Percentiles rank a stretch among this genome's conserved stretches.
phyloP scores from a whole-genome alignment of 768 basidiomycete species.

The Asterophora lycoperdoides region DNA sequence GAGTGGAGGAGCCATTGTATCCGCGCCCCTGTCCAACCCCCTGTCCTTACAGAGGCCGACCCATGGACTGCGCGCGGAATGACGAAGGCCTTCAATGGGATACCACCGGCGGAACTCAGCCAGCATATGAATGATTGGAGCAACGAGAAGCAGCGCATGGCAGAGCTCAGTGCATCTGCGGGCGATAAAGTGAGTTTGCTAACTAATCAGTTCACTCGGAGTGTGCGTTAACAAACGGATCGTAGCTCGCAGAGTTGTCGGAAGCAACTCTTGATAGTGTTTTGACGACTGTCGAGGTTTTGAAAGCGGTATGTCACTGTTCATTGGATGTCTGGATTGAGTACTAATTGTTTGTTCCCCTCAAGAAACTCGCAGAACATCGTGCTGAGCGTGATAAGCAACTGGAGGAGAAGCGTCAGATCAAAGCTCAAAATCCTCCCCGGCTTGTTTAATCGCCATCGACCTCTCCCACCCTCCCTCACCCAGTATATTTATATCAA shows the following conservation, averaged over 20 bases:
- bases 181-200: conserved; percentile 40
- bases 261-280: conserved; percentile 65
- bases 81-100: conserved; percentile 26
- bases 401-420: conserved; percentile 22
- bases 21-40: conserved; percentile 19
- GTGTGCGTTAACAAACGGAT: background rate
- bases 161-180: conserved; percentile 44
- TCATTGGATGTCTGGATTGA: conserved; percentile 20
- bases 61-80: conserved; percentile 20
- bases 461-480: background rate
- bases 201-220: background rate
- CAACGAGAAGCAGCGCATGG: conserved; percentile 43
- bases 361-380: conserved; percentile 47
- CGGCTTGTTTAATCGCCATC: conserved; percentile 6
- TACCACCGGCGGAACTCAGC: conserved; percentile 19
- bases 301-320: conserved; percentile 50
- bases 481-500: no score
- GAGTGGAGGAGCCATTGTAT: conserved; percentile 29
- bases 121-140: conserved; percentile 36
- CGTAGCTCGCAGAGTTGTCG: conserved; percentile 59
- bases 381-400: conserved; percentile 47
- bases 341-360: conserved; percentile 22
- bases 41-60: conserved; percentile 5
- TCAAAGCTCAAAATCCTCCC: conserved; percentile 25
- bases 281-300: conserved; percentile 48